Conservation (phyloP, 305 asterid species). For the Fraxinus nigra region DNA sequence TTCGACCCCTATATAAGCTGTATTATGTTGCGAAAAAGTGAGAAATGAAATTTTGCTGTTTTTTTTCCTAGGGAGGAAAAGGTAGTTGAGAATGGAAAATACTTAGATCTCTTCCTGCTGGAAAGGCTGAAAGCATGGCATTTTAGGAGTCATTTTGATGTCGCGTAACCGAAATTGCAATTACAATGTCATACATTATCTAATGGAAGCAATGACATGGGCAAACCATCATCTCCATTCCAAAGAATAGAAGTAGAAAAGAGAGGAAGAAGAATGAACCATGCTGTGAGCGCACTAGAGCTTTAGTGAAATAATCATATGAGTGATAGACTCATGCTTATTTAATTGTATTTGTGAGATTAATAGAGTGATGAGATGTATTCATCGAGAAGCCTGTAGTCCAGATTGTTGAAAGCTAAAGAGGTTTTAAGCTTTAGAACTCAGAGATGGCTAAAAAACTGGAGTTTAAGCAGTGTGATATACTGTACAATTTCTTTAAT, state of each 20-base stretch:
- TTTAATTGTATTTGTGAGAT: not conserved
- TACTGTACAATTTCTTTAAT: not conserved
- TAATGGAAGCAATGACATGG: not conserved
- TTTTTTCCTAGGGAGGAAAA: not conserved
- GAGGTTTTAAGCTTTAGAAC: not conserved
- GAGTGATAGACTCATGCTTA: not conserved
- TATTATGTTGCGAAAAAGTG: not conserved
- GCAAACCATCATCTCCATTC: not conserved
- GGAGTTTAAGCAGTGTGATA: not conserved
- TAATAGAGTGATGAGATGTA: not conserved
- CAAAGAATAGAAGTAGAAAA: not conserved
- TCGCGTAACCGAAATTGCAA: not conserved
- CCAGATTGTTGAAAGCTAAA: not conserved
- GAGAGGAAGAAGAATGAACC: not conserved
- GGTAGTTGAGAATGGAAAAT: not conserved
- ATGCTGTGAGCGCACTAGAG: not conserved
- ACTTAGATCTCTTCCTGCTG: not conserved
- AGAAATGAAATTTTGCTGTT: not conserved
- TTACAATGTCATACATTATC: not conserved
- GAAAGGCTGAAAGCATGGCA: not conserved
- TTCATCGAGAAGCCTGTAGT: not conserved
- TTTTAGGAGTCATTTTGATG: not conserved
- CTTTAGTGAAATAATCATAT: not conserved
- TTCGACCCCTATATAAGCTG: not conserved
- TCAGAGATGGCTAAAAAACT: not conserved